phyloP scores from a whole-genome alignment of 73 alveolate genomes.

The Effrenium voratum region DNA sequence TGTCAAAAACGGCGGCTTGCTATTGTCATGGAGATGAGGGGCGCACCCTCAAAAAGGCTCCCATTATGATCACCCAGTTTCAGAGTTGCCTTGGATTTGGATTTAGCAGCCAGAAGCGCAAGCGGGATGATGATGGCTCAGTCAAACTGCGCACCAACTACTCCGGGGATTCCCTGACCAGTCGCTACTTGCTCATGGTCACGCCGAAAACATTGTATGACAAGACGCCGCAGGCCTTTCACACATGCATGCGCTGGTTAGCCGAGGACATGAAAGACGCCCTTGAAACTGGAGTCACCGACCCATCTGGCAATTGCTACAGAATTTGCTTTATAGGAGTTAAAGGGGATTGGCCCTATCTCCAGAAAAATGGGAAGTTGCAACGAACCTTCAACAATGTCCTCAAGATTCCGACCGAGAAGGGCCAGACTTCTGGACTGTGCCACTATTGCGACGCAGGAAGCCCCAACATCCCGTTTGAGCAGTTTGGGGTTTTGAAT shows the following conservation, averaged over 20 bases:
- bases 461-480: background rate
- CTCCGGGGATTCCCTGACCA: background rate
- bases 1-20: background rate
- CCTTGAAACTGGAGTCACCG: background rate
- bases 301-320: background rate
- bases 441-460: constrained; percentile 2
- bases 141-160: background rate
- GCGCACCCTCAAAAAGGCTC: background rate
- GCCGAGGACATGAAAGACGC: background rate
- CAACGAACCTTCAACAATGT: background rate
- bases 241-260: background rate
- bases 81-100: background rate
- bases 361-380: background rate
- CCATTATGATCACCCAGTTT: background rate
- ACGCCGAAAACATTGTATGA: background rate
- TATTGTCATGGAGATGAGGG: constrained; percentile 20
- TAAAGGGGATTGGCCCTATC: background rate
- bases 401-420: background rate
- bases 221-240: background rate
- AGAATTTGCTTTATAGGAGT: background rate
- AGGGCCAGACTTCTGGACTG: background rate
- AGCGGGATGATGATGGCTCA: too few relatives aligned
- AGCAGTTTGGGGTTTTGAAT: background rate
- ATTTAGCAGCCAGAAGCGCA: background rate
- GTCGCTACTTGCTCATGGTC: background rate